A percentile compares a stretch with the other conserved stretches of the same genome.
phyloP scores from a whole-genome alignment of 176 grass and related monocot genomes.

The Dactylis glomerata region DNA sequence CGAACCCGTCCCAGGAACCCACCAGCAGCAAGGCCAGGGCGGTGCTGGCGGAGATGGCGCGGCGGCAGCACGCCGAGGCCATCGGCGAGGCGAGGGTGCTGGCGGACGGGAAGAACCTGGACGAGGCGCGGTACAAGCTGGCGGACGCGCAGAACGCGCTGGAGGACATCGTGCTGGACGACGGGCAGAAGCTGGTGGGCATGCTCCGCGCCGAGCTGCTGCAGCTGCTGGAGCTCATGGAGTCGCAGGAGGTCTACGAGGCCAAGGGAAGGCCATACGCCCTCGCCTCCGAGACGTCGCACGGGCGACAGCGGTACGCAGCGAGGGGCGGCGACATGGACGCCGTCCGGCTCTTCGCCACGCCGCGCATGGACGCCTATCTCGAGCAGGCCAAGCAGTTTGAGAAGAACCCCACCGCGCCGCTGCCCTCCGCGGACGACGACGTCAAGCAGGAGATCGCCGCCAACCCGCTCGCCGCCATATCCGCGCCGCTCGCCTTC shows the following conservation, averaged over 20 bases:
- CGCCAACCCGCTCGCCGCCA: background rate
- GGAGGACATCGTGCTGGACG: slow-evolving; percentile 9
- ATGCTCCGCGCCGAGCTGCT: slow-evolving; percentile 11
- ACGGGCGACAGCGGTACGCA: slow-evolving; percentile 16
- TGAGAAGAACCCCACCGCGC: background rate
- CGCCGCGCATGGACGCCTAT: slow-evolving; percentile 27
- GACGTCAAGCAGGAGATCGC: background rate
- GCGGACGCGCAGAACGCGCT: slow-evolving; percentile 27
- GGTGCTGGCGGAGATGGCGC: background rate
- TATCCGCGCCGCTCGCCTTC: background rate
- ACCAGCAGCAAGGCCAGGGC: background rate
- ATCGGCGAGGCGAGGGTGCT: background rate
- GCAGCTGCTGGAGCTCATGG: slow-evolving; percentile 9
- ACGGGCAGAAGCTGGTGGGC: background rate
- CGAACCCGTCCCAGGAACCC: background rate
- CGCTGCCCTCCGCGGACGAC: background rate
- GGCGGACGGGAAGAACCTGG: background rate
- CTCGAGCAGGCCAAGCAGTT: slow-evolving; percentile 8
- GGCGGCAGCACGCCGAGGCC: background rate
- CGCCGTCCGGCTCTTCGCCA: slow-evolving; percentile 1
- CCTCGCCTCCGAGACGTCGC: slow-evolving; percentile 5
- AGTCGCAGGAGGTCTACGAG: background rate
- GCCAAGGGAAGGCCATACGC: background rate
- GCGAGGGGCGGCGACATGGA: slow-evolving; percentile 11
- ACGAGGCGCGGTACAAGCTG: background rate